Conservation (phyloP, 768 basidiomycete genomes). For the Trametes meyenii region DNA sequence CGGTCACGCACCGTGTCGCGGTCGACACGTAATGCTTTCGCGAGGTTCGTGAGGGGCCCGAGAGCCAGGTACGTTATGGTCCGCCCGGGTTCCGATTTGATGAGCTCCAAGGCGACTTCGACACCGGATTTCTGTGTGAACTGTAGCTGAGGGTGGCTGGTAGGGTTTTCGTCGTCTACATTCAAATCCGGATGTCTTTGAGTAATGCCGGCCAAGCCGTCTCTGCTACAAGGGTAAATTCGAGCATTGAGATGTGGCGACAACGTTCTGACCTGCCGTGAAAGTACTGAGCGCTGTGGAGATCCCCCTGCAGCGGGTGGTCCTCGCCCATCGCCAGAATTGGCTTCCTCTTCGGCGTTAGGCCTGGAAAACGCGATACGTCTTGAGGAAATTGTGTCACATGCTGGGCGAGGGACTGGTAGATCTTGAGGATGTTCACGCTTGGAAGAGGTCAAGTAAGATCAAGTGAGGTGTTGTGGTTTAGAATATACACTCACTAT, state of each 20-base stretch:
- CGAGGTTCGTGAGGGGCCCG: conserved; percentile 82
- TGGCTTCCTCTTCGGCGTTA: conserved; percentile 52
- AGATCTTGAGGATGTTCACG: conserved; percentile 74
- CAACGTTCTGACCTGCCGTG: conserved; percentile 62
- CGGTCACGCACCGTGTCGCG: conserved; percentile 53
- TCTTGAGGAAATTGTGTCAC: conserved; percentile 58
- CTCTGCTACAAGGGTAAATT: conserved; percentile 43
- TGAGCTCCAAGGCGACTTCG: conserved; percentile 57
- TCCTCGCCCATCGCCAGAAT: conserved; percentile 65
- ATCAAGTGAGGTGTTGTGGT: conserved; percentile 17
- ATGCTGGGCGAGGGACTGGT: conserved; percentile 65
- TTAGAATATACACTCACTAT: conserved; percentile 50
- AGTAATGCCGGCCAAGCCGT: conserved; percentile 66
- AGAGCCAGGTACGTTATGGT: conserved; percentile 73
- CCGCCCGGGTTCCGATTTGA: conserved; percentile 51
- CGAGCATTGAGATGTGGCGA: not conserved
- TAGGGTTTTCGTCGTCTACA: conserved; percentile 26
- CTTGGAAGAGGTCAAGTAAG: conserved; percentile 39
- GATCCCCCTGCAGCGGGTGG: conserved; percentile 69
- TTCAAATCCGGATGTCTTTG: conserved; percentile 69
- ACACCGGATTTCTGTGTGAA: conserved; percentile 49
- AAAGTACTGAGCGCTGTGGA: conserved; percentile 82
- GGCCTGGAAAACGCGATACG: conserved; percentile 61
- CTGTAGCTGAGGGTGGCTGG: conserved; percentile 48
- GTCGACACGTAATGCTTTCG: conserved; percentile 60